Percentiles rank a stretch among this genome's conserved stretches.
These are phyloP conservation scores for Epichloe bromicola DNA, from an alignment of 2,329 filamentous ascomycete genomes.

Conservation along the genomic window DNA sequence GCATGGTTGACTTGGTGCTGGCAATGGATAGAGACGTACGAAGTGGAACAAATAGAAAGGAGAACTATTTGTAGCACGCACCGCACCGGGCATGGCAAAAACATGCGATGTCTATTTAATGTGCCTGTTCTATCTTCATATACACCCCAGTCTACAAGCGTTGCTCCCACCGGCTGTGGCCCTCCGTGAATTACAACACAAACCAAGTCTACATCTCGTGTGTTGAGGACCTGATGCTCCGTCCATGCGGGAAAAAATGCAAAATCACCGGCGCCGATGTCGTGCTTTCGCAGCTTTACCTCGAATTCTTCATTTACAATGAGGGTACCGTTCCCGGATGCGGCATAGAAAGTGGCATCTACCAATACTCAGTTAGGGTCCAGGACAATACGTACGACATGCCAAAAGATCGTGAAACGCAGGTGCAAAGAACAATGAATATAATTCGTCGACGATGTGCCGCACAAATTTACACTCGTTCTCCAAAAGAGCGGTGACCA, in stretches of 20 bases:
- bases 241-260: conserved; percentile 56
- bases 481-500: neutral
- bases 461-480: too few relatives aligned
- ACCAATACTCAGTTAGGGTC: neutral
- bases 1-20: conserved; percentile 9
- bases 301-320: conserved; percentile 44
- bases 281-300: conserved; percentile 36
- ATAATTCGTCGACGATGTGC: neutral
- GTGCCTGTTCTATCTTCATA: conserved; percentile 18
- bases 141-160: conserved; percentile 49
- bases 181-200: conserved; percentile 56
- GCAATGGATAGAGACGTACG: neutral
- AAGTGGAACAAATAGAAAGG: neutral
- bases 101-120: neutral
- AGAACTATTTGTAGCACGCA: neutral
- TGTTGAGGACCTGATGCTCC: conserved; percentile 58
- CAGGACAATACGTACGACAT: neutral
- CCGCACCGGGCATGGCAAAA: neutral
- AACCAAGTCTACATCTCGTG: conserved; percentile 45
- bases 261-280: conserved; percentile 52
- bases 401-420: neutral
- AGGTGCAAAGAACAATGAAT: neutral
- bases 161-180: conserved; percentile 45
- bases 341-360: conserved; percentile 58
- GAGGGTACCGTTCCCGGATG: conserved; percentile 47